Conservation (phyloP, 2,329 filamentous ascomycete species). For the Diaporthe helianthi region DNA sequence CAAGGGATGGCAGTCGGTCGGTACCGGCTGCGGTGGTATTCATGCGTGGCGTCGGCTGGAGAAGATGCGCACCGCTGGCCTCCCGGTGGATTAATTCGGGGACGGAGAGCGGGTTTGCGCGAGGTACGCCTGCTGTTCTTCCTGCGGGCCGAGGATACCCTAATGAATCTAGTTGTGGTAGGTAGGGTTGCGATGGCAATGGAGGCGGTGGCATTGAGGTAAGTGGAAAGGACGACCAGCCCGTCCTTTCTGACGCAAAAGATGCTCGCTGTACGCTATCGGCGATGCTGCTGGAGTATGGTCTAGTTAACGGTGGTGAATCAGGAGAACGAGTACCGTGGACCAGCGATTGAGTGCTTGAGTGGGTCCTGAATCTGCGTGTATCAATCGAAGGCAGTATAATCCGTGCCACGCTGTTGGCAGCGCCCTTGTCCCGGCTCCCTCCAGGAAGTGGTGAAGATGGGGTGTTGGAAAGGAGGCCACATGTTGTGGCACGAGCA, state of each 20-base stretch:
- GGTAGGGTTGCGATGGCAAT: not conserved
- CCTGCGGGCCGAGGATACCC: not conserved
- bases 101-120: not conserved
- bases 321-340: not conserved
- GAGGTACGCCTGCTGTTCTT: not conserved
- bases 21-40: no score
- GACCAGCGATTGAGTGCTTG: not conserved
- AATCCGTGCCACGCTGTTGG: not conserved
- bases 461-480: not conserved
- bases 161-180: not conserved
- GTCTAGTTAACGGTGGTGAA: not conserved
- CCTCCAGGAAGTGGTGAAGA: not conserved
- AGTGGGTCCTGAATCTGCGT: not conserved
- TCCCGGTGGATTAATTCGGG: conserved; percentile 18
- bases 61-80: not conserved
- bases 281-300: not conserved
- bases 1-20: not conserved
- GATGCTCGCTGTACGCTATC: not conserved
- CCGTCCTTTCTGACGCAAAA: not conserved
- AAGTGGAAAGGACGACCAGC: conserved; percentile 1
- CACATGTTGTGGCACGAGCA: not conserved
- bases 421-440: not conserved
- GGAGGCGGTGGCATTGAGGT: conserved; percentile 1
- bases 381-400: not conserved
- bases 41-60: not conserved